Evolutionary conservation across 2,329 filamentous ascomycete species (phyloP).

Genomic region (Curvularia sp.): DNA sequence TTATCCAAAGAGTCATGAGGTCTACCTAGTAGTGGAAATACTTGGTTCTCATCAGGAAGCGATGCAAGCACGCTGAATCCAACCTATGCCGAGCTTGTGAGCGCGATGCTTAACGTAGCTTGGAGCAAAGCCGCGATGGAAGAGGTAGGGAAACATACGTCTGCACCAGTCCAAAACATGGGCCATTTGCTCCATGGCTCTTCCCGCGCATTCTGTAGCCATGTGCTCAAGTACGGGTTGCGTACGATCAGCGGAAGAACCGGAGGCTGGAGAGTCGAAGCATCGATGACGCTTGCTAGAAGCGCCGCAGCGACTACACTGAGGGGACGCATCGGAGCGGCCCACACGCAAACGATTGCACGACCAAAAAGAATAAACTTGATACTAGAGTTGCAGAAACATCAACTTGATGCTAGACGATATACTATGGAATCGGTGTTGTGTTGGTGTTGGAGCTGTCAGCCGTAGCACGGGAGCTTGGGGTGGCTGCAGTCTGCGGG

Average conservation of each 20-base stretch:
- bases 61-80: conserved; percentile 70
- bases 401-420: conserved; percentile 2
- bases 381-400: neutral
- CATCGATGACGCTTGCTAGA: conserved; percentile 54
- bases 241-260: conserved; percentile 60
- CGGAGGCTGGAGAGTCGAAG: conserved; percentile 63
- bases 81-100: conserved; percentile 51
- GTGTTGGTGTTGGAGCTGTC: conserved; percentile 23
- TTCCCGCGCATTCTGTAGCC: conserved; percentile 71
- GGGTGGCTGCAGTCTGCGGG: conserved; percentile 34
- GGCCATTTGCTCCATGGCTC: conserved; percentile 85
- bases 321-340: conserved; percentile 40
- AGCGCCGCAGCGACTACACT: conserved; percentile 40
- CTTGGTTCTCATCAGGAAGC: conserved; percentile 64
- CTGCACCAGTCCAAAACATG: conserved; percentile 79
- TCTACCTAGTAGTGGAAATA: conserved; percentile 70
- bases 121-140: neutral
- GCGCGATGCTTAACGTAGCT: neutral
- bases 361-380: conserved; percentile 4
- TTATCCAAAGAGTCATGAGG: conserved; percentile 67
- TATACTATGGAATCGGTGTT: conserved; percentile 1
- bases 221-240: conserved; percentile 61
- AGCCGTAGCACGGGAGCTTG: conserved; percentile 26
- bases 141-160: conserved; percentile 51
- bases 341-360: neutral